Base-by-base conservation (phyloP, 352 stramenopile species). In the Phytophthora foliorum region DNA sequence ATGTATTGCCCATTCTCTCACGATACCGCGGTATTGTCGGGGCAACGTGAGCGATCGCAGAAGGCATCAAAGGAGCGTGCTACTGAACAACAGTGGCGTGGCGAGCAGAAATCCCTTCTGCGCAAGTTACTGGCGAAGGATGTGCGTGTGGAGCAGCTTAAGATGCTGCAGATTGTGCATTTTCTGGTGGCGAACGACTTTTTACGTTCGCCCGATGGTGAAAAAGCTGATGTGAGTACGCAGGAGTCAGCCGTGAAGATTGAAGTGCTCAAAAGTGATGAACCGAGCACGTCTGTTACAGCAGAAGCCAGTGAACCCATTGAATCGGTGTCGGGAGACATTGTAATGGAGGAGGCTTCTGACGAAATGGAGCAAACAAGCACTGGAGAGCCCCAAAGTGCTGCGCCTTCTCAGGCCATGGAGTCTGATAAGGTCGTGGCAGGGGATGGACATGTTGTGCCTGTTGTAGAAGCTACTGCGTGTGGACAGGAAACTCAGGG, bases 91-190 rank as follows among this genome's bases (percentile, higher is more conserved):
- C 72, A 90, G 60, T 91, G 84, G 77, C 85, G 81, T 63, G 77
- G 68, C 2, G 84, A 92, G 50, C 74, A 90, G 19, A 80, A 76
- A 19, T 93, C 88, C 27, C 73, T 95, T 22, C 56, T 95, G 56
- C 83, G 86, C 39, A 91, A 92, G 61, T 57, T 95, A 51, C 77
- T 95, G 32, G 71, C 88, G 22, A 90, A 84, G 29, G 86, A 95
- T 63, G 81, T 95, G 22, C 60, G 74, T 55, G 54, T 75, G 14
- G 88, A 95, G 75, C 85, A 93, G 68, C 65, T 69, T 38, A 84
- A 90, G 53, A 89, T 94, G 72, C 77, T 95, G 52, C 82, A 95
- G 69, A 83, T 93, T 69, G 82, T 93, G 57, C 81, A 78, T 39
- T 86, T 72, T 66, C 57, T 94, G 32, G 81, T 93, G 4, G 56